Evolutionary conservation across 1,139 yeast genomes (phyloP).

Genomic region (Nakaseomyces kungkrabaensis): DNA sequence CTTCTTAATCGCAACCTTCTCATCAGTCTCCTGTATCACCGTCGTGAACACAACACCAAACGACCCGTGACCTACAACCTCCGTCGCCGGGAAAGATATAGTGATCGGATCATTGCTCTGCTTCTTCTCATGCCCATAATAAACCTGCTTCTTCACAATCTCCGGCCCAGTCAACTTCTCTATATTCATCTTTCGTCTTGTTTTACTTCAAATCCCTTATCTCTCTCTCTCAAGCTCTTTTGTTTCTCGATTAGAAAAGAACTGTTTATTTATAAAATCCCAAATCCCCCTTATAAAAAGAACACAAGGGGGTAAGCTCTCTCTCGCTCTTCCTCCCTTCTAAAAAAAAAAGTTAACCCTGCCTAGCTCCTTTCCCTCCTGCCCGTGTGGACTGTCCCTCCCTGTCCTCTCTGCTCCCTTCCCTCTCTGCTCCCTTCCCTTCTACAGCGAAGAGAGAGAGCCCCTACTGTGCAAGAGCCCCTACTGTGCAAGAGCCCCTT

Average conservation of each 20-base stretch:
- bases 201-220: not conserved
- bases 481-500: too few species aligned
- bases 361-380: too few species aligned
- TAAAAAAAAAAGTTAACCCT: too few species aligned
- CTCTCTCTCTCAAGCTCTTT: not conserved
- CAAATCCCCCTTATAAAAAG: too few species aligned
- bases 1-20: slow-evolving; percentile 82
- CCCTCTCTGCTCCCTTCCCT: too few species aligned
- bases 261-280: too few species aligned
- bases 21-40: slow-evolving; percentile 62
- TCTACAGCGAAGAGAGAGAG: too few species aligned
- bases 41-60: slow-evolving; percentile 95
- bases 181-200: not conserved
- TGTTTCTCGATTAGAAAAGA: not conserved
- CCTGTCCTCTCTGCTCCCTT: too few species aligned
- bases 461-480: too few species aligned
- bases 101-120: slow-evolving; percentile 16
- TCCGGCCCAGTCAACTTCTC: slow-evolving; percentile 2
- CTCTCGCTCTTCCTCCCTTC: too few species aligned
- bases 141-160: slow-evolving; percentile 4
- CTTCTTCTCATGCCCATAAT: slow-evolving; percentile 3
- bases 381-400: too few species aligned
- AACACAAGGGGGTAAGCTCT: too few species aligned
- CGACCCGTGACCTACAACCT: slow-evolving; percentile 95
- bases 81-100: slow-evolving; percentile 31